A percentile compares a stretch with the other conserved stretches of the same genome.
Evolutionary conservation across 306 rosid species (phyloP).

Genomic region (Amphicarpaea edgeworthii): DNA sequence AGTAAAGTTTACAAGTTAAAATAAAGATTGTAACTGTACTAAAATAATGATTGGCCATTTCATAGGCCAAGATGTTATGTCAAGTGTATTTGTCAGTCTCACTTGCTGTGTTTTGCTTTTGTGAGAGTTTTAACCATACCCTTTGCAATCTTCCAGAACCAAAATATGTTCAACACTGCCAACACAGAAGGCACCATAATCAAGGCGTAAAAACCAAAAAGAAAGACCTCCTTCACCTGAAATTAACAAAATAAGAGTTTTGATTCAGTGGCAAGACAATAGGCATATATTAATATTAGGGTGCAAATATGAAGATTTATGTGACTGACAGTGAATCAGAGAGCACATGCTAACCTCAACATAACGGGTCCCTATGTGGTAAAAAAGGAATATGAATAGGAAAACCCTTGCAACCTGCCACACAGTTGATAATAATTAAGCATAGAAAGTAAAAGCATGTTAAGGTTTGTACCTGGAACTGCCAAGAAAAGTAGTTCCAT

Average conservation of each 20-base stretch:
- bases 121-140: slow-evolving; percentile 70
- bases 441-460: background rate
- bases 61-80: slow-evolving; percentile 1
- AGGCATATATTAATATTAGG: too few relatives aligned
- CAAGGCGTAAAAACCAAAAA: slow-evolving; percentile 65
- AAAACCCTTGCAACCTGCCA: slow-evolving; percentile 74
- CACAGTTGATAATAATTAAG: slow-evolving; percentile 12
- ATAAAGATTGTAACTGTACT: background rate
- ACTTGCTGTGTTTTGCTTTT: slow-evolving; percentile 58
- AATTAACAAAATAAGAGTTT: slow-evolving; percentile 21
- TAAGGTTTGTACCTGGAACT: slow-evolving; percentile 19
- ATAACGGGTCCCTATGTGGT: slow-evolving; percentile 63
- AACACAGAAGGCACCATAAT: slow-evolving; percentile 61
- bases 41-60: background rate
- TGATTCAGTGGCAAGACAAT: background rate
- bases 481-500: slow-evolving; percentile 43
- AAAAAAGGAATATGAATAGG: slow-evolving; percentile 64
- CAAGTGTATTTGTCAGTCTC: slow-evolving; percentile 30
- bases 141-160: slow-evolving; percentile 85
- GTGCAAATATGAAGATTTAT: background rate
- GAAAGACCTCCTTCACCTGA: slow-evolving; percentile 65
- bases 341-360: slow-evolving; percentile 65
- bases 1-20: slow-evolving; percentile 1
- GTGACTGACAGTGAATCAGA: background rate
- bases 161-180: slow-evolving; percentile 66